Percentiles rank a stretch among this genome's conserved stretches.
Conservation (phyloP, 2,329 filamentous ascomycete species). For the Penicillium sp. region DNA sequence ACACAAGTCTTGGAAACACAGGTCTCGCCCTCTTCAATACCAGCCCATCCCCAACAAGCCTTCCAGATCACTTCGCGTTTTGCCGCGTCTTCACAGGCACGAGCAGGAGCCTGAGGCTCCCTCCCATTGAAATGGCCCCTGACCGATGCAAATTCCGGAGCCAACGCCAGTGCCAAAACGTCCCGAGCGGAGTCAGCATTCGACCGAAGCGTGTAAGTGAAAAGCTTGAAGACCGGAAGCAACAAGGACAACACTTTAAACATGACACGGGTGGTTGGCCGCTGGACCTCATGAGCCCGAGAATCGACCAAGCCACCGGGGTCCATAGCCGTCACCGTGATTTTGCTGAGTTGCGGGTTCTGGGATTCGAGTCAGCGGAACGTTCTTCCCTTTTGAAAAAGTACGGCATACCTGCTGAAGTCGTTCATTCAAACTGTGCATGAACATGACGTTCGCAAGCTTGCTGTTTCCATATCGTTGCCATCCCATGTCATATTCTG, state of each 20-base stretch:
- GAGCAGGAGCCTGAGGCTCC: neutral
- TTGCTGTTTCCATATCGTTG: conserved; percentile 12
- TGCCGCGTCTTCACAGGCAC: neutral
- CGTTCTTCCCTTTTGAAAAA: neutral
- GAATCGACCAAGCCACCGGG: conserved; percentile 9
- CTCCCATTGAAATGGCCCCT: conserved; percentile 4
- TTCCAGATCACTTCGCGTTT: conserved; percentile 3
- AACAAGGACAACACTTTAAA: neutral
- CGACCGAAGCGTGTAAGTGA: conserved; percentile 3
- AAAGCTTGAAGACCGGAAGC: conserved; percentile 1
- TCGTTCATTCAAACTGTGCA: conserved; percentile 8
- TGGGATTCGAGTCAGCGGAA: neutral
- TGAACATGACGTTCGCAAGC: conserved; percentile 14
- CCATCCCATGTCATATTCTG: conserved; percentile 13
- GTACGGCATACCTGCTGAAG: conserved; percentile 4
- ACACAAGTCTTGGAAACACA: neutral
- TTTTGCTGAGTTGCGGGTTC: neutral
- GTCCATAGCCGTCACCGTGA: conserved; percentile 12
- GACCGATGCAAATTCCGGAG: neutral
- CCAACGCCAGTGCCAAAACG: neutral
- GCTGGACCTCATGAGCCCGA: conserved; percentile 6
- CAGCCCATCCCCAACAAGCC: conserved; percentile 5
- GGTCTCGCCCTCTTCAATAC: neutral
- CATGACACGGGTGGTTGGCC: neutral
- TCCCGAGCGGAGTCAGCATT: conserved; percentile 2